These are phyloP conservation scores for Tolypocladium sp. DNA, from an alignment of 2,329 filamentous ascomycete genomes.

Conservation along the genomic window DNA sequence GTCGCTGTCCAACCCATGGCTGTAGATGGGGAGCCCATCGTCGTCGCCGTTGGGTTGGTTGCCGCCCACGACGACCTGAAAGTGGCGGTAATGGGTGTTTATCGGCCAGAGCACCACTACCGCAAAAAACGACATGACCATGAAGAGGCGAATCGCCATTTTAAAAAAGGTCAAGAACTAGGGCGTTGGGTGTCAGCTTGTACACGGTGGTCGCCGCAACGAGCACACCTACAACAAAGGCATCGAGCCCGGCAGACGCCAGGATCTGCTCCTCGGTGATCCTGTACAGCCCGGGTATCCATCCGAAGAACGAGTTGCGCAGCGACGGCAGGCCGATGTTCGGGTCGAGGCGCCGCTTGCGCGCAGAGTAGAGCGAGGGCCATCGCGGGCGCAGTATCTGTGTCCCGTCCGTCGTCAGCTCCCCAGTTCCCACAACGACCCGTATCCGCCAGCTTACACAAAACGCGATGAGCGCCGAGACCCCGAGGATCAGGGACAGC, in stretches of 20 bases:
- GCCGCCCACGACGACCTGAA: slow-evolving; percentile 1
- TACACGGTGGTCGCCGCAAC: neutral
- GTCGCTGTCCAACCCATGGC: slow-evolving; percentile 3
- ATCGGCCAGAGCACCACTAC: slow-evolving; percentile 75
- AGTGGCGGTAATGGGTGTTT: slow-evolving; percentile 53
- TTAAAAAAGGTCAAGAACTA: slow-evolving; percentile 89
- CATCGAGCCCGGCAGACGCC: slow-evolving; percentile 83
- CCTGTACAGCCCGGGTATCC: slow-evolving; percentile 78
- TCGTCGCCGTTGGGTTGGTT: neutral
- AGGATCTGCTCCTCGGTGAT: slow-evolving; percentile 87
- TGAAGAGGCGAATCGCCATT: slow-evolving; percentile 80
- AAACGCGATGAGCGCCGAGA: slow-evolving; percentile 65
- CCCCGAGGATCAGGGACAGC: slow-evolving; percentile 61
- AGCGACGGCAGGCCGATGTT: slow-evolving; percentile 61
- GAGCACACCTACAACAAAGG: slow-evolving; percentile 62
- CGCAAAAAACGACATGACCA: slow-evolving; percentile 73
- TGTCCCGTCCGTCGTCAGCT: neutral
- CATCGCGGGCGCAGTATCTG: slow-evolving; percentile 83
- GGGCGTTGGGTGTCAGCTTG: slow-evolving; percentile 7
- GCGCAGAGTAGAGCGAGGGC: slow-evolving; percentile 81
- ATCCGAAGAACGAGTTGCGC: slow-evolving; percentile 79
- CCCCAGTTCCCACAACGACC: neutral
- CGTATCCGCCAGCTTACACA: slow-evolving; percentile 45
- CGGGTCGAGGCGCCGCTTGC: slow-evolving; percentile 63
- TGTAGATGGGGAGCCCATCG: neutral